Evolutionary conservation across 2,329 filamentous ascomycete species (phyloP).

Genomic region (Teratosphaeria nubilosa): DNA sequence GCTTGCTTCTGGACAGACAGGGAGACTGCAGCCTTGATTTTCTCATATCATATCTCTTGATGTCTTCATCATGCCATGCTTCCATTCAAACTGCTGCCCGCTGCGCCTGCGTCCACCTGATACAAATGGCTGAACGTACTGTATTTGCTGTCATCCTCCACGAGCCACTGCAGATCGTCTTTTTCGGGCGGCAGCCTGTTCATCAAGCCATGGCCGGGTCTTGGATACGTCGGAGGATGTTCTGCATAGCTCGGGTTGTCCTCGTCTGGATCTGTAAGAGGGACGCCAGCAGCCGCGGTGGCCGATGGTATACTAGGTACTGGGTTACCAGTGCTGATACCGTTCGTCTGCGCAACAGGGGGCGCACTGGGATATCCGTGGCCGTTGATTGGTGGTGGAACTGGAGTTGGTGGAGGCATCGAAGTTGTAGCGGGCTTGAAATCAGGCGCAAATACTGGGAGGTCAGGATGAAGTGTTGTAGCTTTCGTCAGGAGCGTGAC

Average conservation of each 20-base stretch:
- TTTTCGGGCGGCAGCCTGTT: conserved; percentile 44
- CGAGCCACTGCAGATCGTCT: conserved; percentile 51
- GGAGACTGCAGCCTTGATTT: neutral
- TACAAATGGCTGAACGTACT: conserved; percentile 46
- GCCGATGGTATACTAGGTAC: conserved; percentile 15
- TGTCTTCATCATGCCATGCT: neutral
- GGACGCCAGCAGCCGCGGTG: conserved; percentile 26
- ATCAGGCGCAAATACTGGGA: conserved; percentile 52
- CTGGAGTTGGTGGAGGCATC: conserved; percentile 6
- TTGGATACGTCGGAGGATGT: conserved; percentile 50
- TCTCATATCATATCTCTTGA: neutral
- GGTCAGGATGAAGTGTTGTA: conserved; percentile 50
- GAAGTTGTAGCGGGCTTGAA: conserved; percentile 1
- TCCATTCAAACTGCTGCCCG: neutral
- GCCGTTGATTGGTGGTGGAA: conserved; percentile 24
- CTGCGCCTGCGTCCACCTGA: conserved; percentile 10
- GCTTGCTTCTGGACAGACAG: neutral
- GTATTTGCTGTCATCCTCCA: conserved; percentile 45
- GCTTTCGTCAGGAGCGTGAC: conserved; percentile 55
- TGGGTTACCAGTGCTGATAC: conserved; percentile 4
- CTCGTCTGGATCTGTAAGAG: conserved; percentile 21
- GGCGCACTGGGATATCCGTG: conserved; percentile 7
- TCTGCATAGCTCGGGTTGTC: conserved; percentile 42
- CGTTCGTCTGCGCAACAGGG: neutral
- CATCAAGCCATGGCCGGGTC: conserved; percentile 50